phyloP scores from a whole-genome alignment of 1,284 basidiomycete genomes.

The Boletus sp. region DNA sequence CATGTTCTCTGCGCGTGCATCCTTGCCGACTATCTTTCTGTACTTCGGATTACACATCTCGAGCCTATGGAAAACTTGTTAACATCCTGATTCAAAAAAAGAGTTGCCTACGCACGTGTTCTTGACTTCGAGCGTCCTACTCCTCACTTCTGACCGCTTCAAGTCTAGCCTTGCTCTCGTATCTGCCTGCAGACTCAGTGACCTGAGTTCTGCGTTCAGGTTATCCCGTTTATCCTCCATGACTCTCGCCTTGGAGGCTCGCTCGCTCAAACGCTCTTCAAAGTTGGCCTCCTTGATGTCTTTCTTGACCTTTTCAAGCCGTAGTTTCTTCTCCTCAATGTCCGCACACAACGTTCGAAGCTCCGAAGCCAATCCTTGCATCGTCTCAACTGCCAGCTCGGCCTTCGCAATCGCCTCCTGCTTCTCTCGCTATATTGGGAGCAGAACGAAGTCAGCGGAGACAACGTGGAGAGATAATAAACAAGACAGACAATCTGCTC shows the following conservation, averaged over 20 bases:
- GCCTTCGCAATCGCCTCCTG: constrained; percentile 54
- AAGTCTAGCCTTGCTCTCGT: constrained; percentile 81
- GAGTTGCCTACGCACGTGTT: constrained; percentile 60
- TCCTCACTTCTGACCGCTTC: constrained; percentile 70
- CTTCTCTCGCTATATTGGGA: constrained; percentile 47
- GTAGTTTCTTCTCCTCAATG: constrained; percentile 67
- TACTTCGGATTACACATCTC: constrained; percentile 65
- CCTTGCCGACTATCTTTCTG: constrained; percentile 62
- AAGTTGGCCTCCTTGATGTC: constrained; percentile 67
- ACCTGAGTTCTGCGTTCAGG: constrained; percentile 73
- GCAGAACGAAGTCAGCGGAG: constrained; percentile 13
- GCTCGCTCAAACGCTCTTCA: constrained; percentile 71
- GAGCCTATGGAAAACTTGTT: constrained; percentile 48
- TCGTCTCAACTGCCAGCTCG: constrained; percentile 60
- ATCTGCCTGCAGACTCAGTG: constrained; percentile 82
- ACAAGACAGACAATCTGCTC: constrained; percentile 61
- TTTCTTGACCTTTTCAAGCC: constrained; percentile 58
- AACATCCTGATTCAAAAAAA: neutral
- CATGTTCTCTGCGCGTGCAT: constrained; percentile 65
- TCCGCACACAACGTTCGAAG: constrained; percentile 64
- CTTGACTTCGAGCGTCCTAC: constrained; percentile 66
- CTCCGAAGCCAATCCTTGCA: constrained; percentile 59
- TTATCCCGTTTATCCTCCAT: constrained; percentile 77
- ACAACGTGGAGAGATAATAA: neutral
- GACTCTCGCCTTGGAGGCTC: constrained; percentile 54